Evolutionary conservation across 441 rosid species (phyloP).

Genomic region (Populus trichocarpa): DNA sequence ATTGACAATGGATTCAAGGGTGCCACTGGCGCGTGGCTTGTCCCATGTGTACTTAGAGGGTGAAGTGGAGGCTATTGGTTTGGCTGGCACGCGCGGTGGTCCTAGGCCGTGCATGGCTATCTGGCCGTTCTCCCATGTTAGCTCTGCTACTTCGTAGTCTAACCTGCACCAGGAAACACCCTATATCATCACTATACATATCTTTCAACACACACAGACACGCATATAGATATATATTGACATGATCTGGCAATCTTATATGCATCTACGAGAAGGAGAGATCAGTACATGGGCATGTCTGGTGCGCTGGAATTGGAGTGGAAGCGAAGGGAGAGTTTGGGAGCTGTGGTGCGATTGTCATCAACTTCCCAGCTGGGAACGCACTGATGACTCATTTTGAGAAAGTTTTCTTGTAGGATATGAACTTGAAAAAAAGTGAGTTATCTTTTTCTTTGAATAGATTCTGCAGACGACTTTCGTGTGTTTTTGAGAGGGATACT

Average conservation of each 20-base stretch:
- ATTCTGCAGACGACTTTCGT: not conserved
- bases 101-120: slow-evolving; percentile 75
- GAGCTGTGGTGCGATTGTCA: slow-evolving; percentile 31
- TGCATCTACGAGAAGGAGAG: not conserved
- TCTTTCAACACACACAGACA: not conserved
- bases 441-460: not conserved
- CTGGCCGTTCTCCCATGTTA: slow-evolving; percentile 94
- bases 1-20: slow-evolving; percentile 88
- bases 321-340: slow-evolving; percentile 34
- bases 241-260: not conserved
- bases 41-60: slow-evolving; percentile 50
- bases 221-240: not conserved
- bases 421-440: not conserved
- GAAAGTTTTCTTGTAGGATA: not conserved
- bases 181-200: not conserved
- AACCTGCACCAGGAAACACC: slow-evolving; percentile 35
- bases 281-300: slow-evolving; percentile 43
- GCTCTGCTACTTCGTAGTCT: slow-evolving; percentile 78
- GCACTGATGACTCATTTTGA: slow-evolving; percentile 74
- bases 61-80: slow-evolving; percentile 23
- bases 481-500: not conserved
- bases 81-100: slow-evolving; percentile 42
- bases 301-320: slow-evolving; percentile 33
- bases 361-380: slow-evolving; percentile 74
- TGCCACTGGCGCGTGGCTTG: slow-evolving; percentile 58